phyloP scores from a whole-genome alignment of 2,329 filamentous ascomycete genomes.

The Colletotrichum noveboracense region DNA sequence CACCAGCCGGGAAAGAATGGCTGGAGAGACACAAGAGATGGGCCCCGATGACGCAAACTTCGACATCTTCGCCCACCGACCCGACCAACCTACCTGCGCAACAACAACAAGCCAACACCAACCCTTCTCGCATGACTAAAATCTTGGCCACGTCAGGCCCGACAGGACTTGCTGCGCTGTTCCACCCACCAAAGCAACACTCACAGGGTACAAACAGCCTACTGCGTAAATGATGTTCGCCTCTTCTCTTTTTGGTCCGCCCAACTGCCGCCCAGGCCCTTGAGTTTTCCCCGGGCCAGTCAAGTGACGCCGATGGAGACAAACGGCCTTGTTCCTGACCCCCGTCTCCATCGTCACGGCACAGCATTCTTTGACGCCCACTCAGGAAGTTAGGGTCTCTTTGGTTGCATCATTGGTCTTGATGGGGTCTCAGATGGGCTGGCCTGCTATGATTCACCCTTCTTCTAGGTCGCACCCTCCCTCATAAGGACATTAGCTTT shows the following conservation, averaged over 20 bases:
- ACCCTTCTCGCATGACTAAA: constrained; percentile 12
- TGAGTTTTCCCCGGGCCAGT: not conserved
- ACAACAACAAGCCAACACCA: not conserved
- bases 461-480: not conserved
- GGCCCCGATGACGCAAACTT: constrained; percentile 19
- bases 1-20: not conserved
- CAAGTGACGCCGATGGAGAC: constrained; percentile 6
- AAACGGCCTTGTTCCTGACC: not conserved
- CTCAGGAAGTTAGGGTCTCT: not conserved
- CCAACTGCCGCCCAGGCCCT: not conserved
- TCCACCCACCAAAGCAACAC: not conserved
- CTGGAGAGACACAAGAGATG: not conserved
- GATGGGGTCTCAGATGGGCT: not conserved
- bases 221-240: not conserved
- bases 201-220: not conserved
- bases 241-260: not conserved
- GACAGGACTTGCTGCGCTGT: constrained; percentile 8
- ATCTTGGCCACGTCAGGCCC: constrained; percentile 18
- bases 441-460: constrained; percentile 3
- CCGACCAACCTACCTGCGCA: not conserved
- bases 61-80: not conserved
- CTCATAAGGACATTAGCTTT: not conserved
- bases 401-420: constrained; percentile 18
- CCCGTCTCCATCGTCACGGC: not conserved
- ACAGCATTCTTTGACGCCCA: constrained; percentile 3